These are phyloP conservation scores for Pseudoscleropodium purum DNA, from an alignment of 225 moss, liverwort and hornwort genomes.

Conservation along the genomic window DNA sequence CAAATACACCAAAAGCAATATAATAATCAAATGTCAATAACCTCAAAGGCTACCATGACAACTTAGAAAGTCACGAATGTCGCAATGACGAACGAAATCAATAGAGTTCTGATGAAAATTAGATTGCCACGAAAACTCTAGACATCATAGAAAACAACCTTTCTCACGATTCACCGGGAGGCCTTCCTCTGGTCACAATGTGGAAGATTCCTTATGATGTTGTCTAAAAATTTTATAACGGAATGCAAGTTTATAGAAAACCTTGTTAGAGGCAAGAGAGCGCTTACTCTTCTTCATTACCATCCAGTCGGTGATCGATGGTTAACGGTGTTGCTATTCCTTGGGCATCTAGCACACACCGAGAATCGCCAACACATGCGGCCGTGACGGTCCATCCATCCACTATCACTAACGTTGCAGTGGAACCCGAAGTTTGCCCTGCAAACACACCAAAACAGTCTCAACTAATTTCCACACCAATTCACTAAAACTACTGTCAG, in stretches of 20 bases:
- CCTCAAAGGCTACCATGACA: neutral
- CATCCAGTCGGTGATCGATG: constrained; percentile 1
- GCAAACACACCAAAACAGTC: neutral
- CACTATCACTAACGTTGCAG: constrained; percentile 54
- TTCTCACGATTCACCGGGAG: neutral
- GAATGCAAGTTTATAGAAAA: neutral
- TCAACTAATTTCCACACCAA: neutral
- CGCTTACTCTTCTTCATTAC: constrained; percentile 13
- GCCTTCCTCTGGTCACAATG: neutral
- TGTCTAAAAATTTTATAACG: neutral
- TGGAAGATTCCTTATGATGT: neutral
- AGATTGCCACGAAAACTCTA: neutral
- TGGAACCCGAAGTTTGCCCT: constrained; percentile 54
- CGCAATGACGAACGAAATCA: neutral
- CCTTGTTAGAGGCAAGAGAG: neutral
- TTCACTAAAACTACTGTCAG: neutral
- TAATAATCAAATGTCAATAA: neutral
- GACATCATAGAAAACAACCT: neutral
- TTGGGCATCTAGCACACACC: constrained; percentile 49
- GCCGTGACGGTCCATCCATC: constrained; percentile 68
- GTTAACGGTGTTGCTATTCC: constrained; percentile 17
- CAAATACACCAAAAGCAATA: neutral
- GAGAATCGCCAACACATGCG: constrained; percentile 62
- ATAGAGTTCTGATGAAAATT: neutral
- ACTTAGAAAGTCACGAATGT: neutral